These are phyloP conservation scores for Stipa capillata DNA, from an alignment of 176 grass and related monocot species.

Conservation along the genomic window DNA sequence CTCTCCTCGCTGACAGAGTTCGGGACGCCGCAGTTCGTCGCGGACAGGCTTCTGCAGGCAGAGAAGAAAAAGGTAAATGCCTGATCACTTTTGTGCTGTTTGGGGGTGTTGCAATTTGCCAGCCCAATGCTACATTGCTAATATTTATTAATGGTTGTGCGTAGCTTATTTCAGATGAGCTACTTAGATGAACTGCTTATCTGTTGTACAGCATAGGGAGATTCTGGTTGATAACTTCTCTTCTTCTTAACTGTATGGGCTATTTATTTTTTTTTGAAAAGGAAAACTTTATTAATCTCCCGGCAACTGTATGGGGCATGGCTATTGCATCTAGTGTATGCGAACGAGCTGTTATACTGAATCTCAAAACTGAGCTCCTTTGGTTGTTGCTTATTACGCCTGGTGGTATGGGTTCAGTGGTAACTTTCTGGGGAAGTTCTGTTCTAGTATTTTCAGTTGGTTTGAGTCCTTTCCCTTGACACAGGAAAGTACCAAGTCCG, in stretches of 20 bases:
- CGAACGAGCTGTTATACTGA: not conserved
- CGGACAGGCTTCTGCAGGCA: slow-evolving; percentile 76
- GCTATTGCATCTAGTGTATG: not conserved
- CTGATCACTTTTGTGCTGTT: not conserved
- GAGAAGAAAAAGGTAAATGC: slow-evolving; percentile 79
- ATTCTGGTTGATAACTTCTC: not conserved
- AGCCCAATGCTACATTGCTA: not conserved
- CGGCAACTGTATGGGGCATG: no score
- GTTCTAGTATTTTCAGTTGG: not conserved
- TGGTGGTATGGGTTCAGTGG: not conserved
- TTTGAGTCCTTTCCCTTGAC: slow-evolving; percentile 11
- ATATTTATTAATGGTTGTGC: no score
- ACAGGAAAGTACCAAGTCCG: slow-evolving; percentile 81
- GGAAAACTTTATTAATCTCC: no score
- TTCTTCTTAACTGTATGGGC: not conserved
- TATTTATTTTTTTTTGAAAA: no score
- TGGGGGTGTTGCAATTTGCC: not conserved
- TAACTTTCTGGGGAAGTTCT: not conserved
- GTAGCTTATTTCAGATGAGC: no score
- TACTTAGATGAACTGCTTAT: not conserved
- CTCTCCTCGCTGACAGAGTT: slow-evolving; percentile 75
- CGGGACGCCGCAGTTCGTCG: slow-evolving; percentile 77
- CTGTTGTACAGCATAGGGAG: not conserved
- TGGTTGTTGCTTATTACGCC: not conserved
- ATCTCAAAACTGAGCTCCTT: not conserved